phyloP scores from a whole-genome alignment of 495 filamentous ascomycete genomes.

The Cercophora samala region DNA sequence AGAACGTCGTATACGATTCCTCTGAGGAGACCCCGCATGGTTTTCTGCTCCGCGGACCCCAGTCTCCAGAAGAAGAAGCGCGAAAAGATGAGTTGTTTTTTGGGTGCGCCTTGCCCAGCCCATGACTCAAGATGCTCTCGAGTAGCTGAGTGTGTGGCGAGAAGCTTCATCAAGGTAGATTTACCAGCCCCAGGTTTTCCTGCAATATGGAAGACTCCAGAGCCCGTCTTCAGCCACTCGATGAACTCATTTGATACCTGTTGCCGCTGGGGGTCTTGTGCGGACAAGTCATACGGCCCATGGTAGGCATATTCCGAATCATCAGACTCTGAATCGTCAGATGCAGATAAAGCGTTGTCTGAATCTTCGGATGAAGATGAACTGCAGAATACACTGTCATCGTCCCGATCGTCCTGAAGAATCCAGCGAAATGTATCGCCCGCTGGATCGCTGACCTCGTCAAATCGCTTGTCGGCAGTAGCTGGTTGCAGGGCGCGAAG shows the following conservation, averaged over 20 bases:
- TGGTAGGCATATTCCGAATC: too few relatives aligned
- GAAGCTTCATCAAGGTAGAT: constrained; percentile 8
- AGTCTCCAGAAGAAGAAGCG: constrained; percentile 49
- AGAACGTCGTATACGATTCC: constrained; percentile 21
- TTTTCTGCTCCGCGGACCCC: constrained; percentile 38
- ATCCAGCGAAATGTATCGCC: not conserved
- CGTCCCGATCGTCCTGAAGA: not conserved
- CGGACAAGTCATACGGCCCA: too few relatives aligned
- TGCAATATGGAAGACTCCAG: constrained; percentile 3
- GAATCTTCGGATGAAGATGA: too few relatives aligned
- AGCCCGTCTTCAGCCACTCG: not conserved
- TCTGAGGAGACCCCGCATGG: constrained; percentile 39
- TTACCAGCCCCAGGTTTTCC: constrained; percentile 7
- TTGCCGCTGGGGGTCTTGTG: too few relatives aligned
- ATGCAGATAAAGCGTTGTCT: too few relatives aligned
- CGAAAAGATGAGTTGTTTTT: constrained; percentile 28
- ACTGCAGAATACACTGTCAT: too few relatives aligned
- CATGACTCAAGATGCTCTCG: not conserved
- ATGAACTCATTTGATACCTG: not conserved
- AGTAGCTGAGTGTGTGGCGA: constrained; percentile 1
- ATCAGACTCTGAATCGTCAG: too few relatives aligned
- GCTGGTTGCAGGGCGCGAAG: not conserved
- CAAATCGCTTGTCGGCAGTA: not conserved
- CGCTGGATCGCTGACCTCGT: not conserved
- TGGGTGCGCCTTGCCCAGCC: not conserved